Percentiles rank a stretch among this genome's conserved stretches.
phyloP scores from a whole-genome alignment of 345 rosid genomes.

The Angophora floribunda region DNA sequence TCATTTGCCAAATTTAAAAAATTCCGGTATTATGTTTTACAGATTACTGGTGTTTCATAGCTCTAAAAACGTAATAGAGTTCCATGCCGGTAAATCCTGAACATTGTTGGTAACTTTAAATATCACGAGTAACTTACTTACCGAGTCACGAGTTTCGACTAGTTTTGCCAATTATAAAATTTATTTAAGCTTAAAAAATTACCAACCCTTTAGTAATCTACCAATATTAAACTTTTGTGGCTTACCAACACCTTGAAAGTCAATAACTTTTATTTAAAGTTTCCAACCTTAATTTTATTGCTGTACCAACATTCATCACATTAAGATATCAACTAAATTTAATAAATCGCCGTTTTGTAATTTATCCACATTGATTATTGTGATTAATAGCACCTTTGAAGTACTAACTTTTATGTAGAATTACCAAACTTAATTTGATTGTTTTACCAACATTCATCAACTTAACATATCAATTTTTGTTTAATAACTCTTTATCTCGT shows the following conservation, averaged over 20 bases:
- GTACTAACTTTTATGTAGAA: fast-evolving
- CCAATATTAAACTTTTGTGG: neutral
- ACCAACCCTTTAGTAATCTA: fast-evolving
- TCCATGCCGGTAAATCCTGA: fast-evolving
- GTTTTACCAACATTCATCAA: fast-evolving
- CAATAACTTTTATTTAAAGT: no score
- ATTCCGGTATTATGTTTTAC: fast-evolving
- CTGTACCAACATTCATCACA: fast-evolving
- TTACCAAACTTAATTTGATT: neutral
- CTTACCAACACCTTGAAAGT: fast-evolving
- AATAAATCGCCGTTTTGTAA: fast-evolving
- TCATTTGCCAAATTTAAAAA: neutral
- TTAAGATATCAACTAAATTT: no score
- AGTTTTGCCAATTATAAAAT: fast-evolving
- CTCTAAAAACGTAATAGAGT: neutral
- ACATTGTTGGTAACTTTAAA: fast-evolving
- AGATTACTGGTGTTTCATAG: fast-evolving
- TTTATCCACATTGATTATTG: fast-evolving
- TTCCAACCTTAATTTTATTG: neutral
- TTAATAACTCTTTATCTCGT: no score
- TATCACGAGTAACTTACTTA: fast-evolving
- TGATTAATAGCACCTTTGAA: fast-evolving
- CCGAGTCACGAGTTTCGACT: fast-evolving
- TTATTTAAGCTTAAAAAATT: neutral
- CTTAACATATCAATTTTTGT: neutral